Evolutionary conservation across 1,139 yeast species (phyloP).

Genomic region (Yamadazyma friedrichii): DNA sequence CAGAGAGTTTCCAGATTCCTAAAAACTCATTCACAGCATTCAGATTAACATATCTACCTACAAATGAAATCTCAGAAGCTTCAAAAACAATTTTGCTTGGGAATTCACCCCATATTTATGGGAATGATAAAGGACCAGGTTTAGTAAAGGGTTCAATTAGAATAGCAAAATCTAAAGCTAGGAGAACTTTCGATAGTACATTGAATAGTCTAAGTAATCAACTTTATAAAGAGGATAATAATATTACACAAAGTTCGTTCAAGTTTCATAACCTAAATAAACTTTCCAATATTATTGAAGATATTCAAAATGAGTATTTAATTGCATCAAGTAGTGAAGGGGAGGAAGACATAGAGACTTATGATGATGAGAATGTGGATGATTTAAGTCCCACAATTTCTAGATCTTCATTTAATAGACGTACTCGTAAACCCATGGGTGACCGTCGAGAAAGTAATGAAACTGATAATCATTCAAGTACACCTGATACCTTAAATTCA

Average conservation of each 20-base stretch:
- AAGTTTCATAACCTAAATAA: constrained; percentile 2
- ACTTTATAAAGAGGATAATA: neutral
- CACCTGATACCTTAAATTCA: neutral
- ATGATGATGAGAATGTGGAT: neutral
- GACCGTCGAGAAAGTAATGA: neutral
- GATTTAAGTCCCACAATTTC: neutral
- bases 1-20: constrained; percentile 5
- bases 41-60: constrained; percentile 54
- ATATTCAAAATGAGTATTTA: constrained; percentile 1
- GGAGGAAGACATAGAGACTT: neutral
- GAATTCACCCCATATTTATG: constrained; percentile 64
- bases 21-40: constrained; percentile 59
- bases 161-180: constrained; percentile 12
- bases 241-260: neutral
- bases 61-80: constrained; percentile 48
- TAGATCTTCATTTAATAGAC: neutral
- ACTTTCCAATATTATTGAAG: constrained; percentile 4
- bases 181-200: constrained; percentile 5
- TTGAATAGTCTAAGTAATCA: neutral
- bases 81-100: constrained; percentile 61
- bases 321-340: neutral
- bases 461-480: neutral
- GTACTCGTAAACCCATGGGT: neutral
- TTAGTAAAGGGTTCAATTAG: constrained; percentile 9
- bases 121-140: constrained; percentile 23